A percentile compares a stretch with the other conserved stretches of the same genome.
These are phyloP conservation scores for Boletus insuetus DNA, from an alignment of 768 basidiomycete genomes.

Conservation along the genomic window DNA sequence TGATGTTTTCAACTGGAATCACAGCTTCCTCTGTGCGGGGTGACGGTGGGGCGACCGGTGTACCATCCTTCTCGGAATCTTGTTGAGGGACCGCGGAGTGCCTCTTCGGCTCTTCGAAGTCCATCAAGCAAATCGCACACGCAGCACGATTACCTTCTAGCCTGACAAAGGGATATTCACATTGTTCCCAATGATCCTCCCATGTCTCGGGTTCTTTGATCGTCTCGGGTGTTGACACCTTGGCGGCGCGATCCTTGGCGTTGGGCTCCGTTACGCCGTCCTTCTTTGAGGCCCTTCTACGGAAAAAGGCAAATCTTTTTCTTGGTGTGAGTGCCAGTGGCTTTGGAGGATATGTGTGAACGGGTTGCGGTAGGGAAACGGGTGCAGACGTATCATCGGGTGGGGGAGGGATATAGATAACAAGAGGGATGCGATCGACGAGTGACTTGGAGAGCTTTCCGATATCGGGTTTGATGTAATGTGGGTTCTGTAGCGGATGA, in stretches of 20 bases:
- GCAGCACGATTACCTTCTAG: constrained; percentile 81
- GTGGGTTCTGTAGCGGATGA: constrained; percentile 73
- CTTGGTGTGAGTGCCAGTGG: constrained; percentile 30
- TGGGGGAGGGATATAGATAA: constrained; percentile 82
- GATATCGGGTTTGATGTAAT: constrained; percentile 74
- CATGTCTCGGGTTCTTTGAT: constrained; percentile 47
- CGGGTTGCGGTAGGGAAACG: constrained; percentile 44
- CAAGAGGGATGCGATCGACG: constrained; percentile 79
- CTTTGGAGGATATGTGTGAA: constrained; percentile 65
- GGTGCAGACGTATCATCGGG: constrained; percentile 44
- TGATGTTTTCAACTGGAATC: constrained; percentile 35
- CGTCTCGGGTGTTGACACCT: constrained; percentile 9
- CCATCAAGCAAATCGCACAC: constrained; percentile 82
- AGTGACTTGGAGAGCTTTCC: constrained; percentile 67
- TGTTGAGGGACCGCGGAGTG: constrained; percentile 21
- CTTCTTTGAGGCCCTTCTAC: constrained; percentile 25
- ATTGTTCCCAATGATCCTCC: constrained; percentile 77
- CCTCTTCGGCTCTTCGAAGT: constrained; percentile 72
- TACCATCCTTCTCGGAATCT: constrained; percentile 30
- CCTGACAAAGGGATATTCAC: constrained; percentile 77
- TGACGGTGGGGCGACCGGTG: constrained; percentile 5
- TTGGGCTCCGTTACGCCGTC: constrained; percentile 15
- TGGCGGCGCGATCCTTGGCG: constrained; percentile 16
- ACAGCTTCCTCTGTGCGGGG: constrained; percentile 23
- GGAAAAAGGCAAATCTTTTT: constrained; percentile 55